A percentile compares a stretch with the other conserved stretches of the same genome.
phyloP scores from a whole-genome alignment of 768 basidiomycete species.

The Candolleomyces eurysporus region DNA sequence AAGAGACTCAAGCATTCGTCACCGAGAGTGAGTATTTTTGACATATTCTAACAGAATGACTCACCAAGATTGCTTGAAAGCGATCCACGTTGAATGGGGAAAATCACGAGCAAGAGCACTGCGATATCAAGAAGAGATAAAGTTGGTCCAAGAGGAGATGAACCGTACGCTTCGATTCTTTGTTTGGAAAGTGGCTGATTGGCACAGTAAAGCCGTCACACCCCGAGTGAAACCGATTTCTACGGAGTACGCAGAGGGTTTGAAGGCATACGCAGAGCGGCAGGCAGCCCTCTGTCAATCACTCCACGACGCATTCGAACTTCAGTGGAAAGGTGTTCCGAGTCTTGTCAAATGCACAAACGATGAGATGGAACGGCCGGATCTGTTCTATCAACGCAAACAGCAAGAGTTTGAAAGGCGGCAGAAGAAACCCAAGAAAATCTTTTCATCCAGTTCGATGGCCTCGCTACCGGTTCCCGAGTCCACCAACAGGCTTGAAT shows the following conservation, averaged over 20 bases:
- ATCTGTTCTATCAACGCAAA: background rate
- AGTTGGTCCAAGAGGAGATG: conserved; percentile 17
- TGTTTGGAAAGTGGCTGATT: conserved; percentile 12
- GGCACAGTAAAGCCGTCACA: background rate
- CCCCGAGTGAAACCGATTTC: background rate
- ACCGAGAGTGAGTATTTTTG: background rate
- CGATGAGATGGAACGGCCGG: background rate
- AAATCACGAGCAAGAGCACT: background rate
- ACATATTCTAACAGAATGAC: background rate
- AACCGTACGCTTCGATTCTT: conserved; percentile 6
- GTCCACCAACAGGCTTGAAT: no score
- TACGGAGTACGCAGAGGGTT: conserved; percentile 5
- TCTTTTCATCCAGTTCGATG: no score
- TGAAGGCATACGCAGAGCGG: conserved; percentile 6
- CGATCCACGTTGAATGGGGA: background rate
- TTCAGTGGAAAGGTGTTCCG: background rate
- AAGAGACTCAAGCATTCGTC: conserved; percentile 9
- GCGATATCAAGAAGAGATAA: conserved; percentile 11
- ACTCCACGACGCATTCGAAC: background rate
- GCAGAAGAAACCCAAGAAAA: no score
- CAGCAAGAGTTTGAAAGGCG: no score
- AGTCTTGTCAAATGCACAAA: background rate
- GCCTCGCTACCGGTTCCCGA: no score
- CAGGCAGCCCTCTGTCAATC: conserved; percentile 4
- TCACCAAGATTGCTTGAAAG: background rate